Base-by-base conservation (phyloP, 139 green algal genomes). In the Nannochloris sp. region DNA sequence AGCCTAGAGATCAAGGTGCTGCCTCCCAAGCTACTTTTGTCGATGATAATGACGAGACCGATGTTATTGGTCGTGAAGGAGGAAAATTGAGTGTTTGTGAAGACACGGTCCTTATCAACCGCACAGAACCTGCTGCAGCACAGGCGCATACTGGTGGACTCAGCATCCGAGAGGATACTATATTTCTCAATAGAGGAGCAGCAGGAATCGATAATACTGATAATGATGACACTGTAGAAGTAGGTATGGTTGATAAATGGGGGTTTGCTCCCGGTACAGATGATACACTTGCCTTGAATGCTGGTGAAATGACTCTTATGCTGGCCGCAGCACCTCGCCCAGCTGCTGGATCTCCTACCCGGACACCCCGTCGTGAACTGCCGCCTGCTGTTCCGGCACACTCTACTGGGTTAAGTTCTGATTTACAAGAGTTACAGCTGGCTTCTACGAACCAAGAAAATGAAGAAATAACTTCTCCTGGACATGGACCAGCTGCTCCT, bases 171-270 rank as follows among this genome's bases (percentile, higher is more conserved):
- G 56, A 64, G 30, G 56, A 64, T 24, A 64, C 56, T 31, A 4
- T 64, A 12, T 64, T 64, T 51, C 24, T 64, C 19, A 54, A 24
- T 31, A 12, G 37, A 31, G 36, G 19, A 31, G 19, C 56, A 55
- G 25, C 48, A 57, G 12, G 31, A 33, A 7, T 12, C 15, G 3
- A 15, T n/a, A 24, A 51, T 64, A 19, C 30, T 9, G 9, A 9
- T 36, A 12, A 19, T 30, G 15, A 23, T 25, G 39, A 32, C 13
- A 33, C n/a, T 14, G 39, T 3, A 2, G 46, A 31, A 9, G 9
- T 29, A 29, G 63, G 23, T 10, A 57, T 66, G 57, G 32, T 65
- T 14, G 56, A 29, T 47, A 73, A 73, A 48, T 73, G 66, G 66
- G 66, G 66, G 13, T 73, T 73, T 53, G 66, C 57, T 3, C 66